These are phyloP conservation scores for Volvariella surrecta DNA, from an alignment of 1,284 basidiomycete genomes.

Conservation along the genomic window DNA sequence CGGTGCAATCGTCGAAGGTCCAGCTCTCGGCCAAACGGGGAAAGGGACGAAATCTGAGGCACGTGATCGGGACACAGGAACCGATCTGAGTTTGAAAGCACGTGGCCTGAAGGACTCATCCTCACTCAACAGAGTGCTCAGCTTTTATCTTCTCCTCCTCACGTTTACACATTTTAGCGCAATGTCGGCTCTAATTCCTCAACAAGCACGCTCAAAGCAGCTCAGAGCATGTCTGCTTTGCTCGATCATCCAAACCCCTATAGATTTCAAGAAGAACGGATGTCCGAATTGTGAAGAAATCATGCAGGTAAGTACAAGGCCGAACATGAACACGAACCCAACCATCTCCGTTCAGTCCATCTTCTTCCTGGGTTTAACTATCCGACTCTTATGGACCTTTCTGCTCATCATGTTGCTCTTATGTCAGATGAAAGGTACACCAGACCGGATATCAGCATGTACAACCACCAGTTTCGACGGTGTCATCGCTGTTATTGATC, in stretches of 20 bases:
- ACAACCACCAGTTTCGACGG: slow-evolving; percentile 96
- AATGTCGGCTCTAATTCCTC: not conserved
- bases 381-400: not conserved
- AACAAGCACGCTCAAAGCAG: slow-evolving; percentile 38
- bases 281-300: slow-evolving; percentile 98
- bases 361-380: too few species aligned
- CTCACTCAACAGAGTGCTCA: too few species aligned
- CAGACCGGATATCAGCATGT: slow-evolving; percentile 79
- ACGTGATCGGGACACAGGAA: too few species aligned
- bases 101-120: too few species aligned
- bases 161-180: too few species aligned
- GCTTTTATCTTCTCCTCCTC: too few species aligned
- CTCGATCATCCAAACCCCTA: slow-evolving; percentile 79
- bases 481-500: slow-evolving; percentile 82
- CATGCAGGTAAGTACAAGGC: slow-evolving; percentile 58
- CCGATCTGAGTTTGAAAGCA: too few species aligned
- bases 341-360: not conserved
- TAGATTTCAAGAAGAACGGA: slow-evolving; percentile 80
- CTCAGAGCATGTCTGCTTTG: slow-evolving; percentile 90
- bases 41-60: too few species aligned
- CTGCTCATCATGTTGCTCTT: not conserved
- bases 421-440: slow-evolving; percentile 78
- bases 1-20: not conserved
- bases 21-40: too few species aligned
- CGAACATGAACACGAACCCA: not conserved